A percentile compares a stretch with the other conserved stretches of the same genome.
These are phyloP conservation scores for Scolecobasidium constrictum DNA, from an alignment of 2,329 filamentous ascomycete genomes.

Conservation along the genomic window DNA sequence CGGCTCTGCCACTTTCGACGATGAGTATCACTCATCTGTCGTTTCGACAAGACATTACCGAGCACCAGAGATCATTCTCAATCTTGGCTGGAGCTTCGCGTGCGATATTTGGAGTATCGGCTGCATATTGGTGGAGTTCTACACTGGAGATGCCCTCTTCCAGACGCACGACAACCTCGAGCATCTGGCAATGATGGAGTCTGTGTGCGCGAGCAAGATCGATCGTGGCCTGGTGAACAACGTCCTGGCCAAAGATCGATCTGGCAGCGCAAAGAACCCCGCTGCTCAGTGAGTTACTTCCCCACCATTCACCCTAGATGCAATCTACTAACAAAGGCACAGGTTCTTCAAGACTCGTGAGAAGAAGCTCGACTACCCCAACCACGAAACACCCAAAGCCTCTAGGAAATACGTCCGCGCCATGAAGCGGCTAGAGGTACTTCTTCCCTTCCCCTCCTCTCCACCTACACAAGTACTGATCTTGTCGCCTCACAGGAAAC, in stretches of 20 bases:
- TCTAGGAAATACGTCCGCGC: slow-evolving; percentile 56
- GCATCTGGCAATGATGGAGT: slow-evolving; percentile 60
- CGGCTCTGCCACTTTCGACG: slow-evolving; percentile 56
- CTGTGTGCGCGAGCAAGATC: slow-evolving; percentile 45
- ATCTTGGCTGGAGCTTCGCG: slow-evolving; percentile 56
- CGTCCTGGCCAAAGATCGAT: slow-evolving; percentile 24
- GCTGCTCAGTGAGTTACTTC: slow-evolving; percentile 41
- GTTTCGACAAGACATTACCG: slow-evolving; percentile 57
- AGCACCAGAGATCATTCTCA: slow-evolving; percentile 56
- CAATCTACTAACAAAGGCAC: slow-evolving; percentile 24
- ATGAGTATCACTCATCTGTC: slow-evolving; percentile 58
- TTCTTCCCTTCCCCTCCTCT: slow-evolving; percentile 15
- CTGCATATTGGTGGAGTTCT: slow-evolving; percentile 58
- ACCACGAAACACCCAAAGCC: slow-evolving; percentile 49
- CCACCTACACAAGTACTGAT: not conserved
- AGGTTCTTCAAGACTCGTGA: slow-evolving; percentile 43
- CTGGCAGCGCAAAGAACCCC: slow-evolving; percentile 29
- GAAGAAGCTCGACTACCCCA: slow-evolving; percentile 50
- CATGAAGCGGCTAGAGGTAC: slow-evolving; percentile 53
- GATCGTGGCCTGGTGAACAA: slow-evolving; percentile 44
- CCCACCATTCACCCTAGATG: not conserved
- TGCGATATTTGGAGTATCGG: slow-evolving; percentile 62
- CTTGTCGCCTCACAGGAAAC: slow-evolving; percentile 39
- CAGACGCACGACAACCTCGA: slow-evolving; percentile 59
- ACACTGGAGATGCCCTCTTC: slow-evolving; percentile 57